These are phyloP conservation scores for Vavraia culicis DNA, from an alignment of 371 early-diverging fungal genomes.

Conservation along the genomic window DNA sequence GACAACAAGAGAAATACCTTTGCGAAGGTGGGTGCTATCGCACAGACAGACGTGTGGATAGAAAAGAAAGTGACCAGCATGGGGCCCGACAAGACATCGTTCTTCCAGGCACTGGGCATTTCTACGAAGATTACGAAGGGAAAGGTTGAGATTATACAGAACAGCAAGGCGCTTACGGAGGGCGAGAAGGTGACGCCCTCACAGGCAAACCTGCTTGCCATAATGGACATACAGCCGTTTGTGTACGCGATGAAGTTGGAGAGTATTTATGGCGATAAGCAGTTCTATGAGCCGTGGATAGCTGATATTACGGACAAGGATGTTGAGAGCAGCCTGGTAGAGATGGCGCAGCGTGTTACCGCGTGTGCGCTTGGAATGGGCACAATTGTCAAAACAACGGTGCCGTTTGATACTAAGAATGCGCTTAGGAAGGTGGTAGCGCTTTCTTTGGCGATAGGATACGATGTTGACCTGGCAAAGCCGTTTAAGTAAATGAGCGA, in stretches of 20 bases:
- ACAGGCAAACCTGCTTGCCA: slow-evolving; percentile 88
- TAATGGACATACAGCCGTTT: slow-evolving; percentile 98
- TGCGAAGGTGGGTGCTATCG: slow-evolving; percentile 86
- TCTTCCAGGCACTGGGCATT: slow-evolving; percentile 99
- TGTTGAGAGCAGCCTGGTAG: slow-evolving; percentile 55
- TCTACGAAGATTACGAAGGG: slow-evolving; percentile 99
- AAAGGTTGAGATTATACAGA: slow-evolving; percentile 94
- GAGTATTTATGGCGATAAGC: slow-evolving; percentile 75
- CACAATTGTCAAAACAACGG: slow-evolving; percentile 75
- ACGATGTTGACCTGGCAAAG: too few relatives aligned
- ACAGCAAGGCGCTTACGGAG: slow-evolving; percentile 65
- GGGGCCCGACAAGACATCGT: slow-evolving; percentile 96
- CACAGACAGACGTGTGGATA: slow-evolving; percentile 76
- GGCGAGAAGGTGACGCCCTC: slow-evolving; percentile 89
- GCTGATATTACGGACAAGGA: slow-evolving; percentile 70
- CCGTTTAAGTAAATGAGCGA: too few relatives aligned
- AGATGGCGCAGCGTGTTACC: slow-evolving; percentile 63
- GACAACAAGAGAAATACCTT: slow-evolving; percentile 83
- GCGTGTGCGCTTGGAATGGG: slow-evolving; percentile 72
- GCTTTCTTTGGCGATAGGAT: slow-evolving; percentile 66
- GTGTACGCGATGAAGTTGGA: slow-evolving; percentile 84
- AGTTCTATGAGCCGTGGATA: slow-evolving; percentile 62
- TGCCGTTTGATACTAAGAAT: slow-evolving; percentile 55
- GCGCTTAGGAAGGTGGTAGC: slow-evolving; percentile 33
- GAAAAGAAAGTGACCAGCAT: slow-evolving; percentile 96